Conservation (phyloP, 1,284 basidiomycete species). For the Ceratorhiza oryzae-sativae region DNA sequence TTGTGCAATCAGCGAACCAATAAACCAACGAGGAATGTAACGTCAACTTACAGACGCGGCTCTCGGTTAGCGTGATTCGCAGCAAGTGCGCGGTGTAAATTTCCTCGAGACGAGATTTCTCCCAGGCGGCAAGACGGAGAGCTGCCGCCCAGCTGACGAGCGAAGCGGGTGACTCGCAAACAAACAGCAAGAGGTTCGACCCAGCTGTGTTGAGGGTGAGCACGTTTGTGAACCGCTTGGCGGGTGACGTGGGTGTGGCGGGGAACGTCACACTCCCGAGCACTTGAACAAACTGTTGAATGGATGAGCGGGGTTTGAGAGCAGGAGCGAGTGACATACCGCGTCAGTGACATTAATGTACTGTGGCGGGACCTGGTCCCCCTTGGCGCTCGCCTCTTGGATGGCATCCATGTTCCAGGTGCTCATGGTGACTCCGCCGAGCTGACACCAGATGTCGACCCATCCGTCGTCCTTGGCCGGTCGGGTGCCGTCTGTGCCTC, state of each 20-base stretch:
- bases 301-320: constrained; percentile 35
- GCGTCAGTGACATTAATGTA: constrained; percentile 90
- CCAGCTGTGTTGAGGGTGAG: constrained; percentile 95
- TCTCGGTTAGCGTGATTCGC: constrained; percentile 68
- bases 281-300: constrained; percentile 71
- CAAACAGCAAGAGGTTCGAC: constrained; percentile 88
- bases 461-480: constrained; percentile 82
- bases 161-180: constrained; percentile 73
- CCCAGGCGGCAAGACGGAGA: constrained; percentile 91
- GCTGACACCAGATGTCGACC: constrained; percentile 91
- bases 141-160: constrained; percentile 92
- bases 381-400: constrained; percentile 78
- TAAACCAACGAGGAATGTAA: constrained; percentile 44
- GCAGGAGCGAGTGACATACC: constrained; percentile 56
- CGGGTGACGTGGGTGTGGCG: constrained; percentile 56
- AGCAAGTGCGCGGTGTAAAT: constrained; percentile 96
- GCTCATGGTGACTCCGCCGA: constrained; percentile 91
- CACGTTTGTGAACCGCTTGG: constrained; percentile 75
- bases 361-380: constrained; percentile 81
- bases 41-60: constrained; percentile 52
- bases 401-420: constrained; percentile 89
- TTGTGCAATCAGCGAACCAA: constrained; percentile 17
- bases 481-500: constrained; percentile 75
- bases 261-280: constrained; percentile 74
- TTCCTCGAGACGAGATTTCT: constrained; percentile 94